Evolutionary conservation across 345 rosid genomes (phyloP).

Genomic region (Melaleuca alternifolia): DNA sequence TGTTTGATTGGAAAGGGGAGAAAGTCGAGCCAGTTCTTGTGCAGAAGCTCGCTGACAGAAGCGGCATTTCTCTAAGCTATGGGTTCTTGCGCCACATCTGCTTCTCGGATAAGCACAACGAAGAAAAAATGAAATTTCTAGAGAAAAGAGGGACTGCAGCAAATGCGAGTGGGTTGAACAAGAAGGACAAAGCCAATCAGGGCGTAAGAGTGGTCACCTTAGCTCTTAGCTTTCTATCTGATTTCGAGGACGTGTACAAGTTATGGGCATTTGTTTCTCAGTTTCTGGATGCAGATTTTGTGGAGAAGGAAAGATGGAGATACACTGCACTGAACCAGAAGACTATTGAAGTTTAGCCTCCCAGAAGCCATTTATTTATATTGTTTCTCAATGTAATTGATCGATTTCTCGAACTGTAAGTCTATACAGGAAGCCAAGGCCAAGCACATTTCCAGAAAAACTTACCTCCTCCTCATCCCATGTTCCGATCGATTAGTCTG

Average conservation of each 20-base stretch:
- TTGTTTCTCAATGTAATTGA: background rate
- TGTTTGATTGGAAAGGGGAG: conserved; percentile 77
- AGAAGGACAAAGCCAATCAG: conserved; percentile 21
- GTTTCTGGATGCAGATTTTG: conserved; percentile 86
- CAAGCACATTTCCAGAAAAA: background rate
- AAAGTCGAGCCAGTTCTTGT: conserved; percentile 69
- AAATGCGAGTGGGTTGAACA: conserved; percentile 9
- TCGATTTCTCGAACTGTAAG: background rate
- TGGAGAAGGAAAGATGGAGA: conserved; percentile 76
- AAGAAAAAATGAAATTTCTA: conserved; percentile 33
- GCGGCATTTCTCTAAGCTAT: conserved; percentile 58
- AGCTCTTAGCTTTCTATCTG: conserved; percentile 71
- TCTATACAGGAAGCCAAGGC: background rate
- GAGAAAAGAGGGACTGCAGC: conserved; percentile 29
- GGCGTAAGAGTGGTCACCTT: conserved; percentile 62
- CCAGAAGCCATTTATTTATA: background rate
- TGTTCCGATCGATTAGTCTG: background rate
- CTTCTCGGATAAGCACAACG: conserved; percentile 52
- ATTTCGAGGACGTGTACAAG: conserved; percentile 72
- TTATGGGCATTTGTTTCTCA: conserved; percentile 80
- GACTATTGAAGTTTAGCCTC: conserved; percentile 40
- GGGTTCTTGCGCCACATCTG: conserved; percentile 56
- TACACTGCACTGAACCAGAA: conserved; percentile 60
- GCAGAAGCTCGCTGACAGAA: conserved; percentile 81
- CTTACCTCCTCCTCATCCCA: background rate